phyloP scores from a whole-genome alignment of 129 eudicot genomes.

The Flaveria sonorensis region DNA sequence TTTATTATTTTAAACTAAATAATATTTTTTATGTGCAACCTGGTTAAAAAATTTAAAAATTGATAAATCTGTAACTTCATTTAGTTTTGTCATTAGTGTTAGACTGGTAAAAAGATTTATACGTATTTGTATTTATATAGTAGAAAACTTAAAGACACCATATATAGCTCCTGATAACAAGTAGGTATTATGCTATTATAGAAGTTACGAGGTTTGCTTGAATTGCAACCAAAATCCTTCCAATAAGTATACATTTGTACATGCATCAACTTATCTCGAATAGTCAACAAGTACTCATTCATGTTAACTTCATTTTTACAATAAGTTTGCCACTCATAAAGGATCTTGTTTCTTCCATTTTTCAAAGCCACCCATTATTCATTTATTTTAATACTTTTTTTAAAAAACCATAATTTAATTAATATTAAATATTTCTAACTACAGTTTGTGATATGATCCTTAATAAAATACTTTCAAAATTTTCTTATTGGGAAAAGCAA shows the following conservation, averaged over 20 bases:
- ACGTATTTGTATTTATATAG: too few relatives aligned
- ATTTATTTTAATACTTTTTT: neutral
- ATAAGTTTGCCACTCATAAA: slow-evolving; percentile 19
- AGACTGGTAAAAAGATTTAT: too few relatives aligned
- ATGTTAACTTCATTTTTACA: slow-evolving; percentile 19
- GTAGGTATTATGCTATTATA: too few relatives aligned
- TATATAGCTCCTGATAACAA: too few relatives aligned
- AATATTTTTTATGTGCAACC: too few relatives aligned
- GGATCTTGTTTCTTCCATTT: slow-evolving; percentile 32
- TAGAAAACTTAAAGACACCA: too few relatives aligned
- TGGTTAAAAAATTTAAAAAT: too few relatives aligned
- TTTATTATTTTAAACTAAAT: too few relatives aligned
- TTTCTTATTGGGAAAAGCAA: too few relatives aligned
- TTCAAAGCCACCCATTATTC: slow-evolving; percentile 4
- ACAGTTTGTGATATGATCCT: neutral
- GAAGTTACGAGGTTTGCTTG: neutral
- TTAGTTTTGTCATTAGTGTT: too few relatives aligned
- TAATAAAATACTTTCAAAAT: too few relatives aligned
- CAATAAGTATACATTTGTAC: neutral
- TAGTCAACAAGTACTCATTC: slow-evolving; percentile 13
- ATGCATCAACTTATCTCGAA: slow-evolving; percentile 6
- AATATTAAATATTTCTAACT: neutral
- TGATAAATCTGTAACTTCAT: too few relatives aligned
- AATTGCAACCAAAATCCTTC: neutral
- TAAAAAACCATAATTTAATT: neutral